These are phyloP conservation scores for Fusarium sarcochroum DNA, from an alignment of 2,329 filamentous ascomycete species.

Conservation along the genomic window DNA sequence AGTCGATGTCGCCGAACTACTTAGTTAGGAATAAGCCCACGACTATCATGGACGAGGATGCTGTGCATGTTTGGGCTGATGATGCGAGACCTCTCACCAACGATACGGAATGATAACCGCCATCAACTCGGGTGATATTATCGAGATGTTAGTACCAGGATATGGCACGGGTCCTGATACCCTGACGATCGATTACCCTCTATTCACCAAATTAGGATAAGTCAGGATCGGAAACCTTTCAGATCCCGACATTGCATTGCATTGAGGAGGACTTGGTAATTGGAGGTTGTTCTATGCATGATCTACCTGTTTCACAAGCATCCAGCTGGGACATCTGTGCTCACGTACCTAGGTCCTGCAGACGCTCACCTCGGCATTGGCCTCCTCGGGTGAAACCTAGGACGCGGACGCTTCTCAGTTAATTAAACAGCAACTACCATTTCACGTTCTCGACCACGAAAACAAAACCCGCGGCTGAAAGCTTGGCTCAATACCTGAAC, in stretches of 20 bases:
- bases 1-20: slow-evolving; percentile 30
- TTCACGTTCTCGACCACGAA: background rate
- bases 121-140: slow-evolving; percentile 1
- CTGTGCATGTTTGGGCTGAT: slow-evolving; percentile 8
- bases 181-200: slow-evolving; percentile 35
- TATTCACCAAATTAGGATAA: slow-evolving; percentile 35
- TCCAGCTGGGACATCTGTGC: slow-evolving; percentile 7
- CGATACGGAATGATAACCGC: background rate
- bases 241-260: slow-evolving; percentile 13
- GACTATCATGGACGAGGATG: slow-evolving; percentile 4
- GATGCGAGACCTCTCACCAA: background rate
- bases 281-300: slow-evolving; percentile 14
- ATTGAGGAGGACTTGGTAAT: background rate
- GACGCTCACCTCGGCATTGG: background rate
- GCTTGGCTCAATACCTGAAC: slow-evolving; percentile 20
- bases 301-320: slow-evolving; percentile 23
- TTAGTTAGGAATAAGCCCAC: slow-evolving; percentile 31
- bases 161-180: slow-evolving; percentile 19
- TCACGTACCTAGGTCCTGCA: slow-evolving; percentile 1
- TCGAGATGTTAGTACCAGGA: slow-evolving; percentile 11
- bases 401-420: background rate
- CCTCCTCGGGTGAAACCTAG: slow-evolving; percentile 12
- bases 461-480: slow-evolving; percentile 16
- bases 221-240: slow-evolving; percentile 1
- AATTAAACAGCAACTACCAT: background rate